Base-by-base conservation (phyloP, 2,329 filamentous ascomycete genomes). In the Trichoderma sp. region DNA sequence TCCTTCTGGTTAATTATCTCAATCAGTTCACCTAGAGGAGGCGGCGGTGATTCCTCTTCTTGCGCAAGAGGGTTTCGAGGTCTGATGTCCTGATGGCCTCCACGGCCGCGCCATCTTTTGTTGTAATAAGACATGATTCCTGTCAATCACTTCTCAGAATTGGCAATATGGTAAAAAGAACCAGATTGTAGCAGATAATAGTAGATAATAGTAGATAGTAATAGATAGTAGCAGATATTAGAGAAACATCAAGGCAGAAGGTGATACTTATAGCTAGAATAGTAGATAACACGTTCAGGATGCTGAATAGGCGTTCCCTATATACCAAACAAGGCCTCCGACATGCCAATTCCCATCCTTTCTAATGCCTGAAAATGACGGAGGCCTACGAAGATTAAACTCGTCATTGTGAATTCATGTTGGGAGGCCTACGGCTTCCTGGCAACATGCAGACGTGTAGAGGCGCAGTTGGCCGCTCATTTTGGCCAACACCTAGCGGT, bases 1-100 rank as follows among this genome's bases (percentile, higher is more conserved):
- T 31, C 66, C 1, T 77, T 76, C n/a, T 24, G 72, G 3, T 38
- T 66, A 29, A 82, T 75, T 21, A 33, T 74, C 24, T 80, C 77
- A n/a, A 82, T 67, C 4, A 82, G 27, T 1, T 77, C 75, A 62
- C 81, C 81, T 1, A 80, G 63, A 4, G 80, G 79, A 64, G 75
- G 78, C 18, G 78, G 29, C 12, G 77, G 76, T 3, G 77, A 77
- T 50, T 41, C 62, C 18, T 59, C n/a, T 1, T 41, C 16, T 29
- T 63, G 62, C 12, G n/a, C 45, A 11, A 38, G 27, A 50, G 33
- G 45, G n/a, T 53, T 63, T 31, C 16, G 24, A 60, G 24, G 74
- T 3, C 60, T 45, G 35, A 14, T 12, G 11, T 8, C 27, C 18
- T 38, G 16, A 5, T 59, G 3, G n/a, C 24, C 63, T 4, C 62